Evolutionary conservation across 768 basidiomycete genomes (phyloP).

Genomic region (Podaxis sp.): DNA sequence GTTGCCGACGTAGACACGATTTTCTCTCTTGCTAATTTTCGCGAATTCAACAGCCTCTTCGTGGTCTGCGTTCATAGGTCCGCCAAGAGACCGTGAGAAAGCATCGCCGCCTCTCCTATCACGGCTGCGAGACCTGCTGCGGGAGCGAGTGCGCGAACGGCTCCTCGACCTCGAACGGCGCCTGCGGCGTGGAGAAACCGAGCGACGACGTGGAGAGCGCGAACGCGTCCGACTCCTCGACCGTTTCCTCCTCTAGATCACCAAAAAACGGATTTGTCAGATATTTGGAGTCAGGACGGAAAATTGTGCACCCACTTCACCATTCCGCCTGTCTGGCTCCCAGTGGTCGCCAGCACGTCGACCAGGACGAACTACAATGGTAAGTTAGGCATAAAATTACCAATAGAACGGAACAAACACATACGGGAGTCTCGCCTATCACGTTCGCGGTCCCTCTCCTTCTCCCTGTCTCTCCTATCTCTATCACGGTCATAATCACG

Average conservation of each 20-base stretch:
- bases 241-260: conserved; percentile 60
- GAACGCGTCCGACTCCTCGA: conserved; percentile 68
- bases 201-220: conserved; percentile 64
- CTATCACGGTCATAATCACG: conserved; percentile 48
- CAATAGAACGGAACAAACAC: conserved; percentile 18
- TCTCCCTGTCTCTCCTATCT: conserved; percentile 38
- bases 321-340: conserved; percentile 79
- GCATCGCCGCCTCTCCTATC: conserved; percentile 61
- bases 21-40: conserved; percentile 96
- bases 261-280: not conserved
- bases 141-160: conserved; percentile 34
- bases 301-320: conserved; percentile 52
- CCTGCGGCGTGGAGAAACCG: conserved; percentile 62
- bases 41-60: conserved; percentile 96
- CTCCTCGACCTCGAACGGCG: conserved; percentile 48
- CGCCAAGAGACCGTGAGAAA: conserved; percentile 79
- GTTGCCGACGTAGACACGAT: conserved; percentile 98
- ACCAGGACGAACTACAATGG: conserved; percentile 34
- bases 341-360: conserved; percentile 70
- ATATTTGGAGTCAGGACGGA: conserved; percentile 5
- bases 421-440: conserved; percentile 60
- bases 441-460: conserved; percentile 32
- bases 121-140: conserved; percentile 67
- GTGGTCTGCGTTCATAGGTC: conserved; percentile 86
- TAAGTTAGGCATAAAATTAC: not conserved